phyloP scores from a whole-genome alignment of 352 stramenopile genomes.

The Phytophthora sp. region DNA sequence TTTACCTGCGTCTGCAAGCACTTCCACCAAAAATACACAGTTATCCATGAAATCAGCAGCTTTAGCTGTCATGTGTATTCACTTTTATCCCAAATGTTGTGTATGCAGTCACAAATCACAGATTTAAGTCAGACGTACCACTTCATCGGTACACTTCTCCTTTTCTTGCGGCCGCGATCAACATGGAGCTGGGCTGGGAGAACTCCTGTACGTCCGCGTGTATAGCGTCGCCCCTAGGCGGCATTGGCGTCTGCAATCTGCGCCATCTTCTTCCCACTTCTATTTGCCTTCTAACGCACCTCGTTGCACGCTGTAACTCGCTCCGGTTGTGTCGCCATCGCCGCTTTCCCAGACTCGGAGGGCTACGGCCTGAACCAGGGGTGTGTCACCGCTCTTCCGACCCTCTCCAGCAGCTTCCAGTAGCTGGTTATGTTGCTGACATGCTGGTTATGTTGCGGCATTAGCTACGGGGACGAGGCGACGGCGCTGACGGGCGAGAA shows the following conservation, averaged over 20 bases:
- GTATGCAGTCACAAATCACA: too few species aligned
- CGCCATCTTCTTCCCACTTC: background rate
- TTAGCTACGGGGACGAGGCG: conserved; percentile 75
- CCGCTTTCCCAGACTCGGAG: conserved; percentile 37
- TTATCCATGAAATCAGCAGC: too few species aligned
- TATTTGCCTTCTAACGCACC: background rate
- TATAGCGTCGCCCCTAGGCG: background rate
- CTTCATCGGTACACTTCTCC: too few species aligned
- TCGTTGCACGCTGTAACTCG: conserved; percentile 11
- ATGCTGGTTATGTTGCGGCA: conserved; percentile 1
- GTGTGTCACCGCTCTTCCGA: too few species aligned
- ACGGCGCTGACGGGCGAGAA: conserved; percentile 86
- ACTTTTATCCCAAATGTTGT: too few species aligned
- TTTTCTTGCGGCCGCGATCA: conserved; percentile 3
- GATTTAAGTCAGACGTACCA: too few species aligned
- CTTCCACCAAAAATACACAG: too few species aligned
- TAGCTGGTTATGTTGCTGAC: too few species aligned
- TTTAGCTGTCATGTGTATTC: too few species aligned
- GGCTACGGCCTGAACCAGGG: conserved; percentile 45
- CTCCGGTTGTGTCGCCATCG: conserved; percentile 4
- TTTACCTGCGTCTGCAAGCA: too few species aligned
- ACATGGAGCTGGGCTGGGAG: conserved; percentile 76
- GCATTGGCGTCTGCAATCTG: background rate
- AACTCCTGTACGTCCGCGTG: conserved; percentile 69
- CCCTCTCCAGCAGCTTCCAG: too few species aligned